Evolutionary conservation across 2,329 filamentous ascomycete genomes (phyloP).

Genomic region (Talaromyces sp.): DNA sequence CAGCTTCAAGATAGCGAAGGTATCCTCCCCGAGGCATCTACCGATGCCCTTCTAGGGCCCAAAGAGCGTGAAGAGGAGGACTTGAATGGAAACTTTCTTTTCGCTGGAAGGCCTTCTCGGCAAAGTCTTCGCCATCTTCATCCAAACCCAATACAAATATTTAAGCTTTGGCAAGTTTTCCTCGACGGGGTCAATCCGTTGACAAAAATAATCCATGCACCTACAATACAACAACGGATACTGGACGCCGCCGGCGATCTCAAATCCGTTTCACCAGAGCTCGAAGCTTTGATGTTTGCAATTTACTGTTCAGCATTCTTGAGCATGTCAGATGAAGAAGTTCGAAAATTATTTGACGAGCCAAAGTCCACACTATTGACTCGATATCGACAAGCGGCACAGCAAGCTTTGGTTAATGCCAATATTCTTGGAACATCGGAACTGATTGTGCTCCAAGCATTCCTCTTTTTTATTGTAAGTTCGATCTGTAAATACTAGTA

Average conservation of each 20-base stretch:
- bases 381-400: constrained; percentile 18
- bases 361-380: constrained; percentile 17
- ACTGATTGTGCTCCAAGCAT: constrained; percentile 54
- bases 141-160: constrained; percentile 17
- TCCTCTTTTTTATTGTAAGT: constrained; percentile 49
- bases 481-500: neutral
- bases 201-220: constrained; percentile 20
- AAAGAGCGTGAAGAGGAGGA: constrained; percentile 1
- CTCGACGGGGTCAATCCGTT: constrained; percentile 22
- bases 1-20: constrained; percentile 11
- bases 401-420: constrained; percentile 16
- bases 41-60: neutral
- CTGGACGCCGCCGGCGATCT: constrained; percentile 18
- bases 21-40: constrained; percentile 6
- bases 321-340: constrained; percentile 24
- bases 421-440: constrained; percentile 31
- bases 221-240: constrained; percentile 21
- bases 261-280: constrained; percentile 14
- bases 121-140: constrained; percentile 9
- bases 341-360: constrained; percentile 16
- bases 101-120: constrained; percentile 1
- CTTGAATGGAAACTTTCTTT: constrained; percentile 7
- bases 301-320: constrained; percentile 28
- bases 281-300: constrained; percentile 28
- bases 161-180: constrained; percentile 21